Evolutionary conservation across 2,329 filamentous ascomycete species (phyloP).

Genomic region (Boeremia lycopersici): DNA sequence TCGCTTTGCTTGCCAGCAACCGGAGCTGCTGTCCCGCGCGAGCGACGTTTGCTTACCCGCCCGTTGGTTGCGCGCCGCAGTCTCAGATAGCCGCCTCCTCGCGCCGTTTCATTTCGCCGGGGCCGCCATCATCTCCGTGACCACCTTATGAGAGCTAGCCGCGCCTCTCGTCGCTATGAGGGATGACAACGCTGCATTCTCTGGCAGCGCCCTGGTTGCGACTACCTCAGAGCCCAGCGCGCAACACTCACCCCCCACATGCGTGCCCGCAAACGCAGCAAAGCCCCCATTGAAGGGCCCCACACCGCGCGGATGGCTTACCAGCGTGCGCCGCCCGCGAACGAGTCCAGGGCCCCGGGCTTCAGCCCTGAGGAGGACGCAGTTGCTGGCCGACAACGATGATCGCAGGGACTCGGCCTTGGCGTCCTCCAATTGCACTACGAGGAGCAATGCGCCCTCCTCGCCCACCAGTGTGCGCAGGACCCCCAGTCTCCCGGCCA

Average conservation of each 20-base stretch:
- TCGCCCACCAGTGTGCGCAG: slow-evolving; percentile 41
- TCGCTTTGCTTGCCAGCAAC: slow-evolving; percentile 22
- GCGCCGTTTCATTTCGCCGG: slow-evolving; percentile 40
- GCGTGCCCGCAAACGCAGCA: slow-evolving; percentile 19
- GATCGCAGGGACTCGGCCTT: slow-evolving; percentile 50
- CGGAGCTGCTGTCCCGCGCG: slow-evolving; percentile 19
- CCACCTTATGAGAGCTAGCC: slow-evolving; percentile 39
- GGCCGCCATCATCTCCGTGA: slow-evolving; percentile 32
- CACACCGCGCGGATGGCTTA: slow-evolving; percentile 45
- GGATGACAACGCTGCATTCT: slow-evolving; percentile 35
- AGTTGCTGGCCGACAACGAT: slow-evolving; percentile 39
- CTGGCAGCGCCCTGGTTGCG: slow-evolving; percentile 27
- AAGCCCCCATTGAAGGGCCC: slow-evolving; percentile 25
- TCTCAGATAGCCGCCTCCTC: slow-evolving; percentile 23
- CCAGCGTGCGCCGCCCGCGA: slow-evolving; percentile 44
- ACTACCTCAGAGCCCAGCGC: slow-evolving; percentile 15
- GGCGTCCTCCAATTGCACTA: slow-evolving; percentile 44
- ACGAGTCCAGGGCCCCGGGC: slow-evolving; percentile 46
- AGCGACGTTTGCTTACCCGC: slow-evolving; percentile 9
- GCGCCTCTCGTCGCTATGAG: slow-evolving; percentile 39
- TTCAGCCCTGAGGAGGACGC: slow-evolving; percentile 37
- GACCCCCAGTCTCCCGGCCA: slow-evolving; percentile 52
- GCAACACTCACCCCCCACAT: slow-evolving; percentile 1
- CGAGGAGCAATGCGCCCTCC: slow-evolving; percentile 39
- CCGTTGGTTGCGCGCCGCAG: slow-evolving; percentile 15